Conservation (phyloP, 2,329 filamentous ascomycete species). For the Botrytis pseudocinerea region DNA sequence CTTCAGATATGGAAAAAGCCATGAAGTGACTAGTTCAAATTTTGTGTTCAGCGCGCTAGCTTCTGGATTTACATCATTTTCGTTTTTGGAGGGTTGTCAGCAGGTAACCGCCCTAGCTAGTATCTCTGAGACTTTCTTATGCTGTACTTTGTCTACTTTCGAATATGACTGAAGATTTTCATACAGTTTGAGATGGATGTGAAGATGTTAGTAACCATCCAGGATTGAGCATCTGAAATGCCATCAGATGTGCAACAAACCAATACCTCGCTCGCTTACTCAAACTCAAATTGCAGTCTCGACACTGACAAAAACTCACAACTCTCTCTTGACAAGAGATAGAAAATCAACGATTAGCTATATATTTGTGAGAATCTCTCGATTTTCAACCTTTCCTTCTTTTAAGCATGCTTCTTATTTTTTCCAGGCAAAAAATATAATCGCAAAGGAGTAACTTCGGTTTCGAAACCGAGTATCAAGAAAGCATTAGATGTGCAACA, state of each 20-base stretch:
- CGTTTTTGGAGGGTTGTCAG: not conserved
- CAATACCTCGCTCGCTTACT: not conserved
- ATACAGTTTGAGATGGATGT: not conserved
- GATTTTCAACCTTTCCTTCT: fast-evolving
- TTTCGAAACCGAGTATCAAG: not conserved
- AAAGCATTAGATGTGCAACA: not conserved
- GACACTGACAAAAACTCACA: not conserved
- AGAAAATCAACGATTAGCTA: fast-evolving
- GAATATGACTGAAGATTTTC: not conserved
- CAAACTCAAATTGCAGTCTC: not conserved
- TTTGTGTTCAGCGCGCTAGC: not conserved
- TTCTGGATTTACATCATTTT: not conserved
- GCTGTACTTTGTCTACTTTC: not conserved
- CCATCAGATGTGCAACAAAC: not conserved
- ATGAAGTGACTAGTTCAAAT: not conserved
- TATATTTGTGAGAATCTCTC: not conserved
- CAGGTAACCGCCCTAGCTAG: fast-evolving
- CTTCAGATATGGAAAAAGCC: not conserved
- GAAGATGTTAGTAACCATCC: not conserved
- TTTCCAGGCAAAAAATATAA: not conserved
- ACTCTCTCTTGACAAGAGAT: not conserved
- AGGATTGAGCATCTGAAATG: not conserved
- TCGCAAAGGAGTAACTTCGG: not conserved
- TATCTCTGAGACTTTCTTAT: not conserved
- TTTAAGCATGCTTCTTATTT: not conserved